Conservation (phyloP, 768 basidiomycete species). For the Leucosporidium scottii region DNA sequence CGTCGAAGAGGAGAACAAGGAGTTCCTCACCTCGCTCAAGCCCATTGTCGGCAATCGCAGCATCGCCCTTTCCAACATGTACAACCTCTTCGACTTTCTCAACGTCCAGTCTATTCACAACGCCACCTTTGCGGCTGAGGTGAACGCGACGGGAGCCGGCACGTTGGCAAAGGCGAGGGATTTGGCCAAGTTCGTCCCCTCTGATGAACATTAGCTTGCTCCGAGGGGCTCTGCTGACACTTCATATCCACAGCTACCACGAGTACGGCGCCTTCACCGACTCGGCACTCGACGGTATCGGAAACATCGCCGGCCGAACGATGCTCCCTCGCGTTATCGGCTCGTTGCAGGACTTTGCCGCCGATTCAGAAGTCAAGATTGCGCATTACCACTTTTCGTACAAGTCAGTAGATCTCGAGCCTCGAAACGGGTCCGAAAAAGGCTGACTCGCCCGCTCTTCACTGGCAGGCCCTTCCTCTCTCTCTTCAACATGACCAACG, state of each 20-base stretch:
- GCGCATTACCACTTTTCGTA: constrained; percentile 72
- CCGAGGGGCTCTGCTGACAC: too few species aligned
- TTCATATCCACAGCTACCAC: constrained; percentile 49
- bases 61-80: constrained; percentile 33
- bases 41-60: constrained; percentile 33
- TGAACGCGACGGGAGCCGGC: constrained; percentile 54
- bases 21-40: constrained; percentile 26
- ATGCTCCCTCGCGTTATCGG: constrained; percentile 63
- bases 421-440: too few species aligned
- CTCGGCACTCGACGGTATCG: constrained; percentile 57
- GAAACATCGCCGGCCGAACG: constrained; percentile 80
- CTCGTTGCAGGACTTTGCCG: constrained; percentile 69
- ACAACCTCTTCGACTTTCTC: constrained; percentile 32
- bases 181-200: constrained; percentile 50
- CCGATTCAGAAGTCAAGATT: constrained; percentile 72
- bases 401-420: constrained; percentile 44
- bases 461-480: constrained; percentile 62
- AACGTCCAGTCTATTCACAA: constrained; percentile 53
- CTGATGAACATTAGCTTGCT: too few species aligned
- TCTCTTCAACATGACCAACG: constrained; percentile 70
- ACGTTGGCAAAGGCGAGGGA: constrained; percentile 65
- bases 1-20: constrained; percentile 10
- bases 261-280: constrained; percentile 63
- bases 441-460: too few species aligned
- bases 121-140: constrained; percentile 67